Conservation (phyloP, 495 filamentous ascomycete genomes). For the Cercophora samala region DNA sequence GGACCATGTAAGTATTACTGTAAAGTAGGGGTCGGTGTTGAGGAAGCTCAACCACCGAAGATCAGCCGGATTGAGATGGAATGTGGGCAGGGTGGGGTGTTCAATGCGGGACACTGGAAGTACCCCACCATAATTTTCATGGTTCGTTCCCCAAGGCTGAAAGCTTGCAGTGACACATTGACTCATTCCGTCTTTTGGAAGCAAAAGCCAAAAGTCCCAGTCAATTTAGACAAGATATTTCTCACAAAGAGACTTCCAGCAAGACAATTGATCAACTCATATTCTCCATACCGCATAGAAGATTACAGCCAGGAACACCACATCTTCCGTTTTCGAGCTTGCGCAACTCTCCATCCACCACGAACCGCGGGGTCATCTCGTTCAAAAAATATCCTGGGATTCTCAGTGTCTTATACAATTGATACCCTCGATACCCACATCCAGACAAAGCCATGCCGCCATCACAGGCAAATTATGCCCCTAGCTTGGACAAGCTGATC, state of each 20-base stretch:
- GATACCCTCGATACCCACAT: neutral
- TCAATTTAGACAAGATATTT: neutral
- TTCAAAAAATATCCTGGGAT: neutral
- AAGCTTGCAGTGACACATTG: constrained; percentile 15
- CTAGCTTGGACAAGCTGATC: constrained; percentile 70
- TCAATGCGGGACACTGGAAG: constrained; percentile 13
- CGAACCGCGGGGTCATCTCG: constrained; percentile 6
- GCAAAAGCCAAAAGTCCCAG: too few relatives aligned
- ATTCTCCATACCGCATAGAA: neutral
- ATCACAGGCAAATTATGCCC: constrained; percentile 50
- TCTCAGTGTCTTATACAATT: neutral
- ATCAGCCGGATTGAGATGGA: neutral
- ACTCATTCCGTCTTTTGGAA: constrained; percentile 12
- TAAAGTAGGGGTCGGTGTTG: neutral
- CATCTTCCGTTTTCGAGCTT: neutral
- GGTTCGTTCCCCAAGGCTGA: neutral
- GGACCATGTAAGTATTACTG: neutral
- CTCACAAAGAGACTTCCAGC: neutral
- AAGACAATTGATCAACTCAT: neutral
- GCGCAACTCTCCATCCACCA: neutral
- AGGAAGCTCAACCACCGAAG: neutral
- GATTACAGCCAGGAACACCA: neutral
- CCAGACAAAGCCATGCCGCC: constrained; percentile 38
- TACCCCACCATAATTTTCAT: constrained; percentile 22
- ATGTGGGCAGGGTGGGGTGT: neutral